These are phyloP conservation scores for Pholiota microspora DNA, from an alignment of 768 basidiomycete genomes.

Conservation along the genomic window DNA sequence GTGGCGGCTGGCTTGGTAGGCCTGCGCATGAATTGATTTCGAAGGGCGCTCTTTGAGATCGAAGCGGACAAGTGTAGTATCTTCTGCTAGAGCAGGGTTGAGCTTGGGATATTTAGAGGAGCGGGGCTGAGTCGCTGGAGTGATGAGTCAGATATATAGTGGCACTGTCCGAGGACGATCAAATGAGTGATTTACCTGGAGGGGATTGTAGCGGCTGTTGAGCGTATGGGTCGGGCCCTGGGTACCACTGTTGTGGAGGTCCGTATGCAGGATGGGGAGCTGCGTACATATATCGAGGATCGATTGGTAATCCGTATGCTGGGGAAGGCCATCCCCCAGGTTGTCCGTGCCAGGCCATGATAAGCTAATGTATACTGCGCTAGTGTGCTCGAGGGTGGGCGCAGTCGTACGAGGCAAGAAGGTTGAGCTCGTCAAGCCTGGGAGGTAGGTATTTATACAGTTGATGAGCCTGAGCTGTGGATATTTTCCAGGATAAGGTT, in stretches of 20 bases:
- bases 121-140: slow-evolving; percentile 3
- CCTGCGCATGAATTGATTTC: slow-evolving; percentile 39
- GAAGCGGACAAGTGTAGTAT: slow-evolving; percentile 47
- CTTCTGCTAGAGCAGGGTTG: slow-evolving; percentile 52
- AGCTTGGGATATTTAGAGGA: slow-evolving; percentile 47
- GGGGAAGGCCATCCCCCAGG: neutral
- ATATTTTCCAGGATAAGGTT: too few species aligned
- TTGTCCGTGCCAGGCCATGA: slow-evolving; percentile 3
- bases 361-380: too few species aligned
- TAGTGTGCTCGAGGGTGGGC: too few species aligned
- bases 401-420: too few species aligned
- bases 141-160: neutral
- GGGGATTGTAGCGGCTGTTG: neutral
- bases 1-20: slow-evolving; percentile 36
- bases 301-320: neutral
- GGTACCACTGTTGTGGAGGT: neutral
- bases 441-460: too few species aligned
- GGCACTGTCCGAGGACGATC: too few species aligned
- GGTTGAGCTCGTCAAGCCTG: too few species aligned
- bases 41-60: slow-evolving; percentile 44
- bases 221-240: neutral
- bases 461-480: too few species aligned
- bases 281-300: neutral
- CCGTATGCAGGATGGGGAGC: neutral
- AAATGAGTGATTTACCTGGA: too few species aligned